These are phyloP conservation scores for Phalaenopsis aphrodite DNA, from an alignment of 106 monocot genomes.

Conservation along the genomic window DNA sequence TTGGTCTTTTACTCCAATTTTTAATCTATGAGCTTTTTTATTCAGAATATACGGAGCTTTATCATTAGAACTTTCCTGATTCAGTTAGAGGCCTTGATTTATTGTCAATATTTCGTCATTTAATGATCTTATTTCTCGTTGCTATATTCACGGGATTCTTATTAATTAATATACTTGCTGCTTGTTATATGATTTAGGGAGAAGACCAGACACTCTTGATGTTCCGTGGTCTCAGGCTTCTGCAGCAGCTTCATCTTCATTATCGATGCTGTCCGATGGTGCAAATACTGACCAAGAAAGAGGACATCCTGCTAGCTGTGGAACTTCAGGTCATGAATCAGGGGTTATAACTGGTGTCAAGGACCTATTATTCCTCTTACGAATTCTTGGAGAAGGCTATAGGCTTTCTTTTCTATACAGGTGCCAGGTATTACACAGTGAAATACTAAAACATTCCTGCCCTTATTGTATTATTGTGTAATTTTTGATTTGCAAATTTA, in stretches of 20 bases:
- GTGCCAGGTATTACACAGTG: constrained; percentile 47
- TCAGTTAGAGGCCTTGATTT: neutral
- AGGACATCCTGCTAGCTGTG: constrained; percentile 25
- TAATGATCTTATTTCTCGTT: neutral
- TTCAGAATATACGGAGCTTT: neutral
- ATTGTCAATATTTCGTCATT: neutral
- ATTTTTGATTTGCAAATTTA: neutral
- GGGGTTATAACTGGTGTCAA: constrained; percentile 29
- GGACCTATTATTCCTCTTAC: constrained; percentile 70
- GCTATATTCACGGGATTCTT: neutral
- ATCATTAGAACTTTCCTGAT: neutral
- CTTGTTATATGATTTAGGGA: constrained; percentile 23
- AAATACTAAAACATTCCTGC: neutral
- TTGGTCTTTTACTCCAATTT: too few relatives aligned
- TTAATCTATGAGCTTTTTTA: neutral
- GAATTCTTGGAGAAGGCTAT: constrained; percentile 81
- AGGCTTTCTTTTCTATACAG: constrained; percentile 76
- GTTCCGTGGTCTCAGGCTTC: constrained; percentile 39
- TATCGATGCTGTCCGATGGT: constrained; percentile 37
- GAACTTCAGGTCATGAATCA: constrained; percentile 26
- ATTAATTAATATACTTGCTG: neutral
- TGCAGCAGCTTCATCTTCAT: constrained; percentile 41
- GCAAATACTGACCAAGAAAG: constrained; percentile 47
- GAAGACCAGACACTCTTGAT: constrained; percentile 36
- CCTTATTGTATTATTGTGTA: neutral